These are phyloP conservation scores for Venturia pyrina DNA, from an alignment of 2,329 filamentous ascomycete genomes.

Conservation along the genomic window DNA sequence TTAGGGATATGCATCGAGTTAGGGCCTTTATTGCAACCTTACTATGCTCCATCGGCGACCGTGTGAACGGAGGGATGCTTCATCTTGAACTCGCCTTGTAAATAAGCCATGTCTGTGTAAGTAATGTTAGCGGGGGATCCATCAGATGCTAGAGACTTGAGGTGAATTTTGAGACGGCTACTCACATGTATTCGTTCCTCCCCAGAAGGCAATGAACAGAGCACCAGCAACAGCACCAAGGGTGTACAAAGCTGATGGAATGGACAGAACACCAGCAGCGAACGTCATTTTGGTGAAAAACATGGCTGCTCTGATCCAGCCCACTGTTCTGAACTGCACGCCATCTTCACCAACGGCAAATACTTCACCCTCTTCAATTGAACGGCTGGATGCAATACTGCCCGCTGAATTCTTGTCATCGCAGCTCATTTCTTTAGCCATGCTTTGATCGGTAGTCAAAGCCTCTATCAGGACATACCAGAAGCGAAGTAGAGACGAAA, in stretches of 20 bases:
- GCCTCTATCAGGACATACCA: background rate
- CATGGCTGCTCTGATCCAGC: background rate
- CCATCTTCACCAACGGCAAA: background rate
- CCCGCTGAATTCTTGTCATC: background rate
- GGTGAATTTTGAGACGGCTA: background rate
- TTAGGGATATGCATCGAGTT: background rate
- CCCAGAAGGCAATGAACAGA: slow-evolving; percentile 14
- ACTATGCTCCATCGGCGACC: slow-evolving; percentile 15
- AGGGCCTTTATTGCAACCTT: background rate
- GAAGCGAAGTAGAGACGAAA: background rate
- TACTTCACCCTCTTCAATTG: background rate
- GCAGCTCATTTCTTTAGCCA: background rate
- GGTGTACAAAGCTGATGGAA: slow-evolving; percentile 16
- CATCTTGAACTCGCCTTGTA: slow-evolving; percentile 17
- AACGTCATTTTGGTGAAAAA: slow-evolving; percentile 14
- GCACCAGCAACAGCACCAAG: slow-evolving; percentile 15
- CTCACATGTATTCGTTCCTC: slow-evolving; percentile 15
- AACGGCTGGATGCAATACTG: background rate
- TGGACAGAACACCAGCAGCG: slow-evolving; percentile 16
- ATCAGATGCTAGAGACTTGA: background rate
- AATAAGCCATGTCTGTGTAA: slow-evolving; percentile 11
- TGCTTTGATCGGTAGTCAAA: background rate
- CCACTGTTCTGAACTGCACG: background rate
- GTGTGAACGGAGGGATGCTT: slow-evolving; percentile 16
- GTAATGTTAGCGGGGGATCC: too few relatives aligned